phyloP scores from a whole-genome alignment of 345 rosid genomes.

The Brassica carinata region DNA sequence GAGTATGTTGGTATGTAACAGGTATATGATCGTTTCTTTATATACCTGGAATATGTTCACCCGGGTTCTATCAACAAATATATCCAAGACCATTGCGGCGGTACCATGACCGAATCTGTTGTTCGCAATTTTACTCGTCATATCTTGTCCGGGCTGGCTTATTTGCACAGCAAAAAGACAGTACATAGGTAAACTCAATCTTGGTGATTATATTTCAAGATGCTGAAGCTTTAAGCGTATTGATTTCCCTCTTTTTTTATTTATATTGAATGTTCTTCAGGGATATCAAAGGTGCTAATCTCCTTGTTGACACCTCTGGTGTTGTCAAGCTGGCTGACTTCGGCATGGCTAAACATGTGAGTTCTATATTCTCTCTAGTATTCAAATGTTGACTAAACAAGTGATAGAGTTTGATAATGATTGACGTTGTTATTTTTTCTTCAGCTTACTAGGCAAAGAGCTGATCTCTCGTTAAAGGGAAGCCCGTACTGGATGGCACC shows the following conservation, averaged over 20 bases:
- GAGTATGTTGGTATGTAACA: constrained; percentile 42
- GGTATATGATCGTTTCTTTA: constrained; percentile 83
- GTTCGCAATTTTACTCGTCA: constrained; percentile 94
- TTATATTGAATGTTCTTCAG: constrained; percentile 49
- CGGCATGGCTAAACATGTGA: constrained; percentile 98
- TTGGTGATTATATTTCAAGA: constrained; percentile 11
- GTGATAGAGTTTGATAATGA: constrained; percentile 10
- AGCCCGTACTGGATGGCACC: constrained; percentile 99
- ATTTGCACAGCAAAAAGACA: constrained; percentile 84
- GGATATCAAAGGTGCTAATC: constrained; percentile 98
- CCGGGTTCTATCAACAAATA: constrained; percentile 95
- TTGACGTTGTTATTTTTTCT: constrained; percentile 20
- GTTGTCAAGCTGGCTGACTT: constrained; percentile 96
- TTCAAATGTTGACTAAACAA: not conserved
- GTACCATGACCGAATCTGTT: constrained; percentile 90
- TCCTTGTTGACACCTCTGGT: constrained; percentile 94
- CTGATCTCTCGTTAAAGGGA: constrained; percentile 90
- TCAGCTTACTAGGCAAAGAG: constrained; percentile 87
- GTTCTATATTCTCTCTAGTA: constrained; percentile 32
- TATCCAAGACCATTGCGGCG: constrained; percentile 80
- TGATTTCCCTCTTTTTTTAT: too few species aligned
- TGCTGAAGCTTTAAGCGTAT: constrained; percentile 25
- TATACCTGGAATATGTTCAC: constrained; percentile 92
- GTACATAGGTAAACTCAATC: constrained; percentile 74
- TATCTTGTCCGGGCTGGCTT: constrained; percentile 87